phyloP scores from a whole-genome alignment of 495 filamentous ascomycete genomes.

The Durotheca rogersii region DNA sequence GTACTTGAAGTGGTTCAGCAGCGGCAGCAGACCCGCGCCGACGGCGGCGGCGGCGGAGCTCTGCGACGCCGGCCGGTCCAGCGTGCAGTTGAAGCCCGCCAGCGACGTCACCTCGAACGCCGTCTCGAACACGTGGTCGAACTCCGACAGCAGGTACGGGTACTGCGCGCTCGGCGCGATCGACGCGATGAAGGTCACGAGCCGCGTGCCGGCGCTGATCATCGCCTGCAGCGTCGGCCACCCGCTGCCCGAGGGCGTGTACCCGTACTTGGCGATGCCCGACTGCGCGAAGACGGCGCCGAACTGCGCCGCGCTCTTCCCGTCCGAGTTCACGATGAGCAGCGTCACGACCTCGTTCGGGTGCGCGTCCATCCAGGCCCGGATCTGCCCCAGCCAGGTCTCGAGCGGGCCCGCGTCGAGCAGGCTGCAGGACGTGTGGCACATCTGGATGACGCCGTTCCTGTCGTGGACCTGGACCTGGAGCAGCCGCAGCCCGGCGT shows the following conservation, averaged over 20 bases:
- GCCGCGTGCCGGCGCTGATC: conserved; percentile 59
- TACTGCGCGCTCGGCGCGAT: conserved; percentile 49
- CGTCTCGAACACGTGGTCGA: conserved; percentile 71
- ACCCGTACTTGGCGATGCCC: conserved; percentile 61
- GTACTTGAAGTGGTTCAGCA: conserved; percentile 76
- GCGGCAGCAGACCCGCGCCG: conserved; percentile 47
- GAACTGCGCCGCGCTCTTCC: conserved; percentile 49
- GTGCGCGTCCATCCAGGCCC: conserved; percentile 63
- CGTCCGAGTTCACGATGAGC: conserved; percentile 67
- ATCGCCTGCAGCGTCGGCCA: conserved; percentile 68
- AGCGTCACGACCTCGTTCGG: conserved; percentile 70
- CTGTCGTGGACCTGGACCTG: conserved; percentile 66
- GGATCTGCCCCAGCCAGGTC: conserved; percentile 58
- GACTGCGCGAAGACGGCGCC: conserved; percentile 54
- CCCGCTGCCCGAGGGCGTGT: conserved; percentile 43
- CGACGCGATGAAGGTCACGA: conserved; percentile 64
- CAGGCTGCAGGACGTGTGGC: conserved; percentile 65
- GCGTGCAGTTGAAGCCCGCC: conserved; percentile 56
- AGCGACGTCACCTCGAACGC: conserved; percentile 60
- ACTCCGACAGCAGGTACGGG: conserved; percentile 69
- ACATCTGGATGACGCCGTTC: conserved; percentile 57
- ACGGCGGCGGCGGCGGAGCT: conserved; percentile 50
- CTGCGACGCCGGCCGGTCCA: conserved; percentile 58
- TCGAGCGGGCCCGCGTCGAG: conserved; percentile 64
- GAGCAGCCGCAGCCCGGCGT: conserved; percentile 67